Base-by-base conservation (phyloP, 441 rosid species). In the Eruca vesicaria region DNA sequence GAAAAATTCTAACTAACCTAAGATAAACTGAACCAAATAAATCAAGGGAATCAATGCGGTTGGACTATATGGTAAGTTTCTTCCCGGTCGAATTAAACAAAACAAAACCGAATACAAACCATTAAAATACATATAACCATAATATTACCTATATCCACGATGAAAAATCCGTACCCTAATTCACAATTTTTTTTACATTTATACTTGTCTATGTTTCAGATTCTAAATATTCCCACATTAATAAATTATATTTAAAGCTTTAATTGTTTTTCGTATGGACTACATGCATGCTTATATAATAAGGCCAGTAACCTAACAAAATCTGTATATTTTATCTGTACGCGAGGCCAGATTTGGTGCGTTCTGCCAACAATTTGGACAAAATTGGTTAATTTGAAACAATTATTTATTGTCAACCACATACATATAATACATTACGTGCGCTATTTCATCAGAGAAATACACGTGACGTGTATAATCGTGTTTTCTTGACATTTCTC, bases 401-500 rank as follows among this genome's bases (percentile, higher is more conserved):
- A 50, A 68, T 74, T 28, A 0, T 6, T 58, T 9, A 28, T 32
- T 61, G 35, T 48, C 33, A 58, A 3, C 20, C 43, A 74, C 69
- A 32, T 68, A 57, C 26, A 23, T 23, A 23, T 23, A 23, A 23
- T 23, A 28, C 16, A 21, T 23, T 35, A 33, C 79, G 48, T 50
- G 78, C 68, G 62, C 33, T 58, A 48, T 68, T 76, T 56, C 75
- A 76, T 69, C 18, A 62, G 29, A 19, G 56, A n/a, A 45, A 69
- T 10, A 45, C 35, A 67, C 29, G 55, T 81, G 78, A 85, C 89
- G 85, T 90, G 88, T 88, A 78, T 53, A 63, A 63, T 15, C 35
- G 53, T 69, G 11, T 76, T 63, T 38, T 59, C 29, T 76, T 80
- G 75, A 9, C 12, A 59, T 33, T 32, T 61, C 62, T 83, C 32